Evolutionary conservation across 2,329 filamentous ascomycete genomes (phyloP).

Genomic region (Fusarium anguioides): DNA sequence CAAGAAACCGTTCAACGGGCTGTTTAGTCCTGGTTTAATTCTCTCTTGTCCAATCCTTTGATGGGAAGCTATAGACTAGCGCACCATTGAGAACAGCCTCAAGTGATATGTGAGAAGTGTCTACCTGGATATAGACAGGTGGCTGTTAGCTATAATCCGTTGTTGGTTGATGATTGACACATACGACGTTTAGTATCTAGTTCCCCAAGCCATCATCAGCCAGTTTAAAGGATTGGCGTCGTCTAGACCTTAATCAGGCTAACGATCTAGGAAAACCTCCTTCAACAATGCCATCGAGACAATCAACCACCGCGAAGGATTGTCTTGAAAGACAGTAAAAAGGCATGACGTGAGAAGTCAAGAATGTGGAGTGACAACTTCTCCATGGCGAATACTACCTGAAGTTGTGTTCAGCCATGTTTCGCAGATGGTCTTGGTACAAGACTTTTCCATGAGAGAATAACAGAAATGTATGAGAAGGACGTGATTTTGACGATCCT

Average conservation of each 20-base stretch:
- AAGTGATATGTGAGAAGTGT: neutral
- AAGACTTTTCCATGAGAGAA: conserved; percentile 3
- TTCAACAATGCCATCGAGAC: conserved; percentile 11
- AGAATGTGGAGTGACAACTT: conserved; percentile 21
- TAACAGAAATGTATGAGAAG: conserved; percentile 15
- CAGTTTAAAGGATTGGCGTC: conserved; percentile 11
- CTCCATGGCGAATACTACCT: conserved; percentile 3
- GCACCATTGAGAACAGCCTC: neutral
- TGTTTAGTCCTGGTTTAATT: neutral
- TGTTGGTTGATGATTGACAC: conserved; percentile 15
- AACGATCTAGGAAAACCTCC: conserved; percentile 1
- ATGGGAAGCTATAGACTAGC: neutral
- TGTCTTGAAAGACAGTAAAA: conserved; percentile 5
- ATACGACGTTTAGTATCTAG: conserved; percentile 1
- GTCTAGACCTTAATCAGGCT: conserved; percentile 9
- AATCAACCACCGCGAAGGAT: too few relatives aligned
- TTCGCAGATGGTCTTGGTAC: neutral
- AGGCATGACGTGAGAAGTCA: conserved; percentile 9
- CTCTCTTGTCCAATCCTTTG: neutral
- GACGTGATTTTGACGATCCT: conserved; percentile 20
- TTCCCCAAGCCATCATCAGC: conserved; percentile 1
- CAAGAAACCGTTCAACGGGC: neutral
- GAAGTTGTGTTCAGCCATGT: conserved; percentile 6
- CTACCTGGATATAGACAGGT: neutral
- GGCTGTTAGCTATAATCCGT: neutral